These are phyloP conservation scores for Termitomyces sp. DNA, from an alignment of 768 basidiomycete genomes.

Conservation along the genomic window DNA sequence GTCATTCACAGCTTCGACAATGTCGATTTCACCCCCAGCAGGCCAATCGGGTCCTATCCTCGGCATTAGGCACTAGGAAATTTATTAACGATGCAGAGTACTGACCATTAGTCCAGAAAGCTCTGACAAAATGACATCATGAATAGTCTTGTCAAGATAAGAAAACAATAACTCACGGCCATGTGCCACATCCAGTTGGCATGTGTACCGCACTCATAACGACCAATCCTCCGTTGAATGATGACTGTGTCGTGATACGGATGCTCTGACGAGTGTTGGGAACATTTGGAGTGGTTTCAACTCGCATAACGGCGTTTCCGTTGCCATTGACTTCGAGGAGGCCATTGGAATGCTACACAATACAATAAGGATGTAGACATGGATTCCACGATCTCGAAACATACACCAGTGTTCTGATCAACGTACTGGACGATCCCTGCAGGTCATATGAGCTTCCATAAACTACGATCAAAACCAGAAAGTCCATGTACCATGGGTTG, in stretches of 20 bases:
- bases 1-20: slow-evolving; percentile 79
- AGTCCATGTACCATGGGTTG: slow-evolving; percentile 58
- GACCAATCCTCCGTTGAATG: slow-evolving; percentile 66
- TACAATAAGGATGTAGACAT: slow-evolving; percentile 2
- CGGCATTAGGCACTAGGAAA: slow-evolving; percentile 36
- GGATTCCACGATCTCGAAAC: slow-evolving; percentile 16
- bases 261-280: slow-evolving; percentile 69
- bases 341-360: slow-evolving; percentile 45
- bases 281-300: slow-evolving; percentile 80
- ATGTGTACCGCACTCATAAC: slow-evolving; percentile 86
- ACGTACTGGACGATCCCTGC: slow-evolving; percentile 59
- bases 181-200: slow-evolving; percentile 86
- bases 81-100: neutral
- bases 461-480: neutral
- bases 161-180: slow-evolving; percentile 51
- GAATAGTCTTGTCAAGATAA: neutral
- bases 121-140: slow-evolving; percentile 23
- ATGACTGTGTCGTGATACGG: slow-evolving; percentile 64
- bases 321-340: slow-evolving; percentile 63
- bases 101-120: slow-evolving; percentile 47
- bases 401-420: slow-evolving; percentile 55
- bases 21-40: slow-evolving; percentile 72
- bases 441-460: neutral
- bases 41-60: slow-evolving; percentile 60
- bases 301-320: slow-evolving; percentile 83